Conservation (phyloP, 208 protist species). For the Leptomonas seymouri region DNA sequence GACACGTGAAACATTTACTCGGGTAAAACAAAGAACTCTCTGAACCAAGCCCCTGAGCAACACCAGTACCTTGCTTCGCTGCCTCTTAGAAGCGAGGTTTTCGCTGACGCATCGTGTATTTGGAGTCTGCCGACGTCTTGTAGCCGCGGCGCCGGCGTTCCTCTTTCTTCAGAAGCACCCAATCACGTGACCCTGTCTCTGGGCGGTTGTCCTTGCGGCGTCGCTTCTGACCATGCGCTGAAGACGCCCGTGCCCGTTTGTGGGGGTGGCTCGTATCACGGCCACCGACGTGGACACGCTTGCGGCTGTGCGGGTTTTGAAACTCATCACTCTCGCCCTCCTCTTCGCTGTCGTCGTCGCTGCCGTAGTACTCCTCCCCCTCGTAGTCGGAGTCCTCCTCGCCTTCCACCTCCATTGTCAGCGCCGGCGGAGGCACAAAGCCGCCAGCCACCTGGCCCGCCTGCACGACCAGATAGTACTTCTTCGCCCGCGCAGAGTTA, state of each 20-base stretch:
- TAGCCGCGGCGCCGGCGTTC: constrained; percentile 93
- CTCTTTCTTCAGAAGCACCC: constrained; percentile 97
- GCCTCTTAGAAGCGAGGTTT: constrained; percentile 78
- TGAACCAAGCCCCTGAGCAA: neutral
- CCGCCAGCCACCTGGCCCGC: constrained; percentile 80
- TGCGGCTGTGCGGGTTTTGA: constrained; percentile 28
- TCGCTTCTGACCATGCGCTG: constrained; percentile 39
- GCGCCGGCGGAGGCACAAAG: constrained; percentile 57
- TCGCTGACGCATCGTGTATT: constrained; percentile 97
- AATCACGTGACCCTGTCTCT: constrained; percentile 88
- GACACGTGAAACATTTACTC: neutral
- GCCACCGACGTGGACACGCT: constrained; percentile 46
- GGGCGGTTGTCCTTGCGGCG: constrained; percentile 74
- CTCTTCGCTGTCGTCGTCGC: constrained; percentile 42
- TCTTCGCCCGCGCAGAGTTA: constrained; percentile 97
- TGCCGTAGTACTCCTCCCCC: constrained; percentile 31
- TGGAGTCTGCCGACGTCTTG: constrained; percentile 89
- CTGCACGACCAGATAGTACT: constrained; percentile 95
- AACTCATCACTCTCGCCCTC: constrained; percentile 26
- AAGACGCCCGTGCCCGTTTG: constrained; percentile 47
- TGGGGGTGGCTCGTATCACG: constrained; percentile 35
- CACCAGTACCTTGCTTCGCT: too few species aligned
- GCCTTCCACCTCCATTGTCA: constrained; percentile 41
- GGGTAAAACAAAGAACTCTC: constrained; percentile 1
- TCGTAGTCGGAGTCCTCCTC: constrained; percentile 19